Percentiles rank a stretch among this genome's conserved stretches.
phyloP scores from a whole-genome alignment of 2,329 filamentous ascomycete genomes.

The Arthrobotrys conoides region DNA sequence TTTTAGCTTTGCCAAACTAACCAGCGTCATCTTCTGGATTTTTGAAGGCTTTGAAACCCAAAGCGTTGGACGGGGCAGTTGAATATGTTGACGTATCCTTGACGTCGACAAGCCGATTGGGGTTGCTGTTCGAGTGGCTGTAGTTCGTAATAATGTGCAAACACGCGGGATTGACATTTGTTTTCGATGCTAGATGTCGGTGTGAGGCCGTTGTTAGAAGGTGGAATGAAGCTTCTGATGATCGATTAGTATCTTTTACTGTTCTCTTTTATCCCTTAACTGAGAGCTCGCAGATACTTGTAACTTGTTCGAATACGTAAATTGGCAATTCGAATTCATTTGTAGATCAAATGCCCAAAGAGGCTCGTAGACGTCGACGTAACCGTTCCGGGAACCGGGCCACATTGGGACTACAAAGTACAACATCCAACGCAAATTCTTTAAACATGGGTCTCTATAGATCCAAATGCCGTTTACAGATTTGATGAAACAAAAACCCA shows the following conservation, averaged over 20 bases:
- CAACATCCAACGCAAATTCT: constrained; percentile 15
- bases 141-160: not conserved
- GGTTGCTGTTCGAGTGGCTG: not conserved
- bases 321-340: not conserved
- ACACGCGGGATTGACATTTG: not conserved
- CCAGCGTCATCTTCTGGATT: constrained; percentile 31
- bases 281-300: too few relatives aligned
- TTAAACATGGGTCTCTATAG: too few relatives aligned
- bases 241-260: too few relatives aligned
- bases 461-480: too few relatives aligned
- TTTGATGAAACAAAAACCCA: too few relatives aligned
- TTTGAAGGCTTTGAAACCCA: constrained; percentile 4
- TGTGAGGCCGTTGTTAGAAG: too few relatives aligned
- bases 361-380: not conserved
- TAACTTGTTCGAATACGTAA: too few relatives aligned
- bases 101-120: not conserved
- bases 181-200: not conserved
- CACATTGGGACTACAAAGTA: not conserved
- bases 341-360: not conserved
- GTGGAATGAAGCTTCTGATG: too few relatives aligned
- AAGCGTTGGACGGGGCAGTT: not conserved
- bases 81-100: constrained; percentile 26
- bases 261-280: too few relatives aligned
- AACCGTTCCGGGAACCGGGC: not conserved
- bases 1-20: not conserved